A percentile compares a stretch with the other conserved stretches of the same genome.
Evolutionary conservation across 306 rosid species (phyloP).

Genomic region (Dalbergia cochinchinensis): DNA sequence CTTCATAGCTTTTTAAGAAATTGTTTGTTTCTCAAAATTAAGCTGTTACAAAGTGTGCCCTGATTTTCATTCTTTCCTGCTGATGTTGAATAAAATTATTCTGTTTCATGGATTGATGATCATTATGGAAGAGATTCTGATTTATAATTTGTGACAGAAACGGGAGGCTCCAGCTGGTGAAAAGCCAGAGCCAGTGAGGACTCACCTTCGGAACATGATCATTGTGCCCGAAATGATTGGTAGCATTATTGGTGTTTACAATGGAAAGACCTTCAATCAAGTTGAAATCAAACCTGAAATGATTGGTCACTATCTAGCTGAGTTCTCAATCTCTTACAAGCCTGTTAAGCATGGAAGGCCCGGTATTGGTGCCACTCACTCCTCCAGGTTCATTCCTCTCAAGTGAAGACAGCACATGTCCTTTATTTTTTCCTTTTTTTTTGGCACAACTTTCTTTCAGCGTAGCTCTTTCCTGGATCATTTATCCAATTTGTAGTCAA

Average conservation of each 20-base stretch:
- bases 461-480: not conserved
- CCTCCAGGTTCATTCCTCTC: conserved; percentile 54
- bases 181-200: conserved; percentile 52
- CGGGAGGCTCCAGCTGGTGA: conserved; percentile 53
- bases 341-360: conserved; percentile 56
- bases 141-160: conserved; percentile 41
- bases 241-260: conserved; percentile 45
- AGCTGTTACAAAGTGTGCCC: too few relatives aligned
- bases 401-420: conserved; percentile 31
- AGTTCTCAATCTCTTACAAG: conserved; percentile 51
- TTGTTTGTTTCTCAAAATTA: too few relatives aligned
- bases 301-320: conserved; percentile 54
- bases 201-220: conserved; percentile 53
- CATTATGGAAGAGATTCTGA: not conserved
- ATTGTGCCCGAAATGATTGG: conserved; percentile 51
- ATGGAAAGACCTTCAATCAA: conserved; percentile 53
- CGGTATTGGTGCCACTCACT: conserved; percentile 58
- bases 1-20: too few relatives aligned
- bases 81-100: not conserved
- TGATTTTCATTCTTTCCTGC: not conserved
- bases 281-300: conserved; percentile 57
- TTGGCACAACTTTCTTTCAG: not conserved
- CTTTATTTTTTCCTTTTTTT: not conserved
- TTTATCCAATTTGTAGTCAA: not conserved
- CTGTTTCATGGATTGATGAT: not conserved